Base-by-base conservation (phyloP, 2,329 filamentous ascomycete species). In the Ophiostoma sp. region DNA sequence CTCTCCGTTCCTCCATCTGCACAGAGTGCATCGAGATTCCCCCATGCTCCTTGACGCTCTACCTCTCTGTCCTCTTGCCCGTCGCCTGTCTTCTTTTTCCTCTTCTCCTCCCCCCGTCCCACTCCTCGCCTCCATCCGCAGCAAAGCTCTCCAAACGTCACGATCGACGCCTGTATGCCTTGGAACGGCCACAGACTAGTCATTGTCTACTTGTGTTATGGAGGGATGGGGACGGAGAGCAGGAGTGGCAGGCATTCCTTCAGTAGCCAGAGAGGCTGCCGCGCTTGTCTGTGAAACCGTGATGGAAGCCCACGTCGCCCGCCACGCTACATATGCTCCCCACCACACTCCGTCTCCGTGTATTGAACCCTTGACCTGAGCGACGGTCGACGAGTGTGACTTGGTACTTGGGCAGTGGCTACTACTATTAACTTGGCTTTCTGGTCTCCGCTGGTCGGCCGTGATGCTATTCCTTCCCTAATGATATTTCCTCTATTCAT, bases 141-240 rank as follows among this genome's bases (percentile, higher is more conserved):
- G 48, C 48, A 17, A n/a, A n/a, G 27, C 27, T 27, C 64, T 31
- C 64, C 52, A 57, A 68, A 64, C 54, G 66, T 70, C 69, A 70
- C 69, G 69, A 70, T 70, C 69, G 67, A 70, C 69, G 69, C 66
- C 67, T 54, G 60, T 68, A 33, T 70, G 67, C 57, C 69, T 66
- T 68, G 67, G 67, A 70, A 70, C 36, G 57, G 31, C n/a, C 66
- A 44, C 31, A 70, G 54, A 52, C 69, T 54, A 54, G 17, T 33
- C 10, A 27, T 57, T 57, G 52, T 27, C 52, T 48, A 48, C 20
- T 48, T 48, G 44, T 20, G 44, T n/a, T 48, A 48, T 8, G 20
- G 20, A 48, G 44, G 44, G 6, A n/a, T 48, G 44, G 44, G 20
- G 39, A 13, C 10, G 39, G 39, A 52, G n/a, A 52, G 44, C 44